These are phyloP conservation scores for Drechslerella coelobrocha DNA, from an alignment of 2,329 filamentous ascomycete species.

Conservation along the genomic window DNA sequence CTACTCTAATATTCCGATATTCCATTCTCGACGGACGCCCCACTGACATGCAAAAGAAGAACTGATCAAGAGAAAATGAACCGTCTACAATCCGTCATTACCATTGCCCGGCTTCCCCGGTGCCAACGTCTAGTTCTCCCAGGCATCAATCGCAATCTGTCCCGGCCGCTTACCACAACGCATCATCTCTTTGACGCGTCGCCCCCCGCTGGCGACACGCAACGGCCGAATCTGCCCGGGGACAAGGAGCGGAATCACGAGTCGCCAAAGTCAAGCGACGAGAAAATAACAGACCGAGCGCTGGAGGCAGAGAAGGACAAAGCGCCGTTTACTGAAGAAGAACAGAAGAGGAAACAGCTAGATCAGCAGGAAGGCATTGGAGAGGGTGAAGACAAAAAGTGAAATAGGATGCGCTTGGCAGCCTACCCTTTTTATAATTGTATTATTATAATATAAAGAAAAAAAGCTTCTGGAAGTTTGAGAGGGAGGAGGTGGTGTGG, in stretches of 20 bases:
- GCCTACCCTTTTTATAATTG: background rate
- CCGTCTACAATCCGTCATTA: too few species aligned
- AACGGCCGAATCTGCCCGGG: conserved; percentile 27
- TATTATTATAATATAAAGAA: background rate
- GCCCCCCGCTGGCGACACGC: conserved; percentile 8
- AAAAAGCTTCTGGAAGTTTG: too few species aligned
- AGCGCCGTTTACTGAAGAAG: conserved; percentile 33
- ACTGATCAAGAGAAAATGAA: too few species aligned
- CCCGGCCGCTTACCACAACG: conserved; percentile 18
- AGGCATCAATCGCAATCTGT: background rate
- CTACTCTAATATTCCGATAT: too few species aligned
- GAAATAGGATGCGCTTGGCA: background rate
- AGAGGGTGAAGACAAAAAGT: conserved; percentile 5
- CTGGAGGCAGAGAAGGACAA: conserved; percentile 34
- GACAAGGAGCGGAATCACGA: conserved; percentile 19
- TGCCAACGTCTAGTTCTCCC: background rate
- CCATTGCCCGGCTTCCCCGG: background rate
- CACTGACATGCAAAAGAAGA: background rate
- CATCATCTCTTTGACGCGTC: background rate
- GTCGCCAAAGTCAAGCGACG: conserved; percentile 40
- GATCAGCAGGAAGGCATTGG: conserved; percentile 24
- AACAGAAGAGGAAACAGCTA: conserved; percentile 24
- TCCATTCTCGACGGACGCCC: background rate
- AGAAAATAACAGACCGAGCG: conserved; percentile 41
- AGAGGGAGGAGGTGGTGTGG: too few species aligned